Conservation (phyloP, 129 eudicot species). For the Sambucus nigra region DNA sequence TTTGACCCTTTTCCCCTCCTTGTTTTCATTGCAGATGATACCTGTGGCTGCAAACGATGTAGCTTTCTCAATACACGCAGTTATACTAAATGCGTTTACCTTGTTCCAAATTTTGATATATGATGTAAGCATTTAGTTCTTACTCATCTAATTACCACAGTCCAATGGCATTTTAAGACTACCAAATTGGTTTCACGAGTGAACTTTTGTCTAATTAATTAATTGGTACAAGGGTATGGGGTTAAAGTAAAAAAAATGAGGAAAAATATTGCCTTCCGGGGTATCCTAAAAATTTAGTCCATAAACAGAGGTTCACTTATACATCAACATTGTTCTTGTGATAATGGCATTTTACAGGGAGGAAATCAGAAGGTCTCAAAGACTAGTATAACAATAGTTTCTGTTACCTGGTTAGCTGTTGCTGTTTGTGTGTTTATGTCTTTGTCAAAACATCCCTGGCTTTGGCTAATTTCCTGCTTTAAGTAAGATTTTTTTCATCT, state of each 20-base stretch:
- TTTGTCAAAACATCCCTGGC: constrained; percentile 69
- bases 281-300: too few species aligned
- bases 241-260: too few species aligned
- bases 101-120: constrained; percentile 80
- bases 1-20: too few species aligned
- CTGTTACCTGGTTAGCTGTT: too few species aligned
- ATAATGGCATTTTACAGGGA: too few species aligned
- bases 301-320: too few species aligned
- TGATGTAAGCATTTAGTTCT: constrained; percentile 42
- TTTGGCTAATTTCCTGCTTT: constrained; percentile 81
- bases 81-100: constrained; percentile 70
- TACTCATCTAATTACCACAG: not conserved
- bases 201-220: not conserved
- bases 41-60: constrained; percentile 97
- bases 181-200: not conserved
- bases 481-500: constrained; percentile 37
- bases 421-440: too few species aligned
- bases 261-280: too few species aligned
- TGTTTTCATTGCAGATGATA: constrained; percentile 59
- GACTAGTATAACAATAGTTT: too few species aligned
- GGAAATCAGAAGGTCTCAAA: too few species aligned
- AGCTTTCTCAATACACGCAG: constrained; percentile 88
- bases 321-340: constrained; percentile 69
- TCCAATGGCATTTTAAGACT: not conserved
- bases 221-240: constrained; percentile 44